Percentiles rank a stretch among this genome's conserved stretches.
phyloP scores from a whole-genome alignment of 257 asterid genomes.

The Petunia axillaris region DNA sequence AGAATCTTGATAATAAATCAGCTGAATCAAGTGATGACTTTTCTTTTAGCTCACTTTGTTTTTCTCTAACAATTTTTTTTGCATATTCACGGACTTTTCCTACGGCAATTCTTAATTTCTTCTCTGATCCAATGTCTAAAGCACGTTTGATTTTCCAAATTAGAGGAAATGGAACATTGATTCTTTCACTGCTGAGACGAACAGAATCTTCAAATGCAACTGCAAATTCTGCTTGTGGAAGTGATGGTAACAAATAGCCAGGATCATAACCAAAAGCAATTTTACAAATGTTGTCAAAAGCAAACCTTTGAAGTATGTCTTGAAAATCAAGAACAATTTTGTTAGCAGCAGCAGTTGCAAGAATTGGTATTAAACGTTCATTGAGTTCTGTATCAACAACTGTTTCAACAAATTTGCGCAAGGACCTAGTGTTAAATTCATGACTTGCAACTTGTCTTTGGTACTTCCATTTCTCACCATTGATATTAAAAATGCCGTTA shows the following conservation, averaged over 20 bases:
- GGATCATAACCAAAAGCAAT: conserved; percentile 55
- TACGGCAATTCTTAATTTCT: conserved; percentile 33
- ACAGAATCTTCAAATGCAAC: conserved; percentile 44
- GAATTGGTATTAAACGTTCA: conserved; percentile 40
- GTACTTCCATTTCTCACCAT: conserved; percentile 51
- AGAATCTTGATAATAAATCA: conserved; percentile 50
- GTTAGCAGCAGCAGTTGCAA: conserved; percentile 30
- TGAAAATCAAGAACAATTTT: conserved; percentile 28
- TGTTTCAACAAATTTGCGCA: conserved; percentile 38
- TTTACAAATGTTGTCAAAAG: conserved; percentile 48
- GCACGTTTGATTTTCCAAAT: conserved; percentile 41
- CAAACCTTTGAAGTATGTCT: conserved; percentile 43
- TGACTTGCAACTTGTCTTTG: conserved; percentile 55
- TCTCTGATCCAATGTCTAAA: conserved; percentile 43
- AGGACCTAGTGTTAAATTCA: conserved; percentile 51
- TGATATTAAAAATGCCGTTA: conserved; percentile 50
- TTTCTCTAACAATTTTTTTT: conserved; percentile 33
- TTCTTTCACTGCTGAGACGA: conserved; percentile 34
- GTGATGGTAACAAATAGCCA: conserved; percentile 37
- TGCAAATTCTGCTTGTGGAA: conserved; percentile 39
- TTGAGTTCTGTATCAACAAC: conserved; percentile 45
- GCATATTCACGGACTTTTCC: conserved; percentile 40
- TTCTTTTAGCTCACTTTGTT: conserved; percentile 23
- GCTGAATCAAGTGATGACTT: conserved; percentile 36
- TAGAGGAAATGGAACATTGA: conserved; percentile 24